Percentiles rank a stretch among this genome's conserved stretches.
These are phyloP conservation scores for Eudorina sp. DNA, from an alignment of 139 green algal genomes.

Conservation along the genomic window DNA sequence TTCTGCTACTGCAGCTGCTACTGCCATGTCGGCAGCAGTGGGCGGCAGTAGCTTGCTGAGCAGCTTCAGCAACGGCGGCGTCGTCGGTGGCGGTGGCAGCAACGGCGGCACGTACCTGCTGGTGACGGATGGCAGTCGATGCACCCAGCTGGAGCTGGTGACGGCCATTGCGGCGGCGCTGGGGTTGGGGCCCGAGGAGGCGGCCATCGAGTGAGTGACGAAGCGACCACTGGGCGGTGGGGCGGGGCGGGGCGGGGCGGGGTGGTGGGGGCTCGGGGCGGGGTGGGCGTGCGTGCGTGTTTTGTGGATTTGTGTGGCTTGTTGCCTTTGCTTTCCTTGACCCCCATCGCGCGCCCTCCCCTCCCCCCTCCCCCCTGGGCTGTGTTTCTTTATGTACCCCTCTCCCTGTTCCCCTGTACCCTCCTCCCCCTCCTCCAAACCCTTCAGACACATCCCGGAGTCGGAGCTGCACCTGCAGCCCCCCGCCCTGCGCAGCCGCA, in stretches of 20 bases:
- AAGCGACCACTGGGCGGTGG: not conserved
- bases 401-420: not conserved
- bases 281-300: not conserved
- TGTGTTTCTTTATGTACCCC: too few relatives aligned
- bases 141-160: constrained; percentile 49
- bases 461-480: not conserved
- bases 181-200: constrained; percentile 11
- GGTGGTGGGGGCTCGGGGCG: not conserved
- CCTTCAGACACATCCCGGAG: constrained; percentile 1
- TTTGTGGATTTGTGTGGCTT: too few relatives aligned
- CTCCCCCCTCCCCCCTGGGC: not conserved
- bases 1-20: too few relatives aligned
- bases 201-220: constrained; percentile 16
- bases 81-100: not conserved
- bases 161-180: constrained; percentile 41
- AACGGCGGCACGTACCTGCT: constrained; percentile 10
- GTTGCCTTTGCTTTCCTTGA: too few relatives aligned
- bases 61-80: not conserved
- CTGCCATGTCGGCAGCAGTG: too few relatives aligned
- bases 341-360: not conserved
- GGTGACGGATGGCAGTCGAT: constrained; percentile 35
- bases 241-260: not conserved
- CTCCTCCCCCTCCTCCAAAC: not conserved
- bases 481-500: not conserved
- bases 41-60: not conserved